Conservation (phyloP, 495 filamentous ascomycete genomes). For the Penicillium crystallinum region DNA sequence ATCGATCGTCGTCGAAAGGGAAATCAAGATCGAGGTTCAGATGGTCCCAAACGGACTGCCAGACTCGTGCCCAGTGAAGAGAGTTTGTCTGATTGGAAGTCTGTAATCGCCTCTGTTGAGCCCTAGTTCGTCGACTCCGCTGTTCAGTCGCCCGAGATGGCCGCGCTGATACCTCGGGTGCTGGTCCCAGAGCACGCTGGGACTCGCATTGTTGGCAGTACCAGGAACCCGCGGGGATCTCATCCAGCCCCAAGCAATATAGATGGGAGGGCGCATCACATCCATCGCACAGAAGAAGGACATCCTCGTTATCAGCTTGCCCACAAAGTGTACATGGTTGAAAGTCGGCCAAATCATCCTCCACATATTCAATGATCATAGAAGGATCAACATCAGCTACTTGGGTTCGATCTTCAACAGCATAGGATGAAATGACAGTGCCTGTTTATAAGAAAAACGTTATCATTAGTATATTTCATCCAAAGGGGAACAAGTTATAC, state of each 20-base stretch:
- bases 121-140: slow-evolving; percentile 46
- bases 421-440: slow-evolving; percentile 68
- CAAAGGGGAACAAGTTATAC: background rate
- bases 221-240: slow-evolving; percentile 70
- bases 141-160: slow-evolving; percentile 30
- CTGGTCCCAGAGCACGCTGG: slow-evolving; percentile 42
- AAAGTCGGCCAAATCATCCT: slow-evolving; percentile 56
- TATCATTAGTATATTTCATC: slow-evolving; percentile 3
- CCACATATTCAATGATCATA: slow-evolving; percentile 67
- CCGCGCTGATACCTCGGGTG: slow-evolving; percentile 27
- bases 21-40: slow-evolving; percentile 83
- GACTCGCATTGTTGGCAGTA: slow-evolving; percentile 74
- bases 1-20: slow-evolving; percentile 71
- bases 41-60: slow-evolving; percentile 60
- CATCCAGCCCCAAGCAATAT: slow-evolving; percentile 75
- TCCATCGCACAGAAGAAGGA: slow-evolving; percentile 79
- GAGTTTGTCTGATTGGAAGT: slow-evolving; percentile 42
- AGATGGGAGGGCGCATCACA: slow-evolving; percentile 83
- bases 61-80: slow-evolving; percentile 60
- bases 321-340: slow-evolving; percentile 80
- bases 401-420: slow-evolving; percentile 84
- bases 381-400: slow-evolving; percentile 80
- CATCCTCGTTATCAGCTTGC: slow-evolving; percentile 66
- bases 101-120: slow-evolving; percentile 41
- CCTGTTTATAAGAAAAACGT: slow-evolving; percentile 44